Percentiles rank a stretch among this genome's conserved stretches.
Conservation (phyloP, 345 rosid genomes). For the Excoecaria cochinchinensis region DNA sequence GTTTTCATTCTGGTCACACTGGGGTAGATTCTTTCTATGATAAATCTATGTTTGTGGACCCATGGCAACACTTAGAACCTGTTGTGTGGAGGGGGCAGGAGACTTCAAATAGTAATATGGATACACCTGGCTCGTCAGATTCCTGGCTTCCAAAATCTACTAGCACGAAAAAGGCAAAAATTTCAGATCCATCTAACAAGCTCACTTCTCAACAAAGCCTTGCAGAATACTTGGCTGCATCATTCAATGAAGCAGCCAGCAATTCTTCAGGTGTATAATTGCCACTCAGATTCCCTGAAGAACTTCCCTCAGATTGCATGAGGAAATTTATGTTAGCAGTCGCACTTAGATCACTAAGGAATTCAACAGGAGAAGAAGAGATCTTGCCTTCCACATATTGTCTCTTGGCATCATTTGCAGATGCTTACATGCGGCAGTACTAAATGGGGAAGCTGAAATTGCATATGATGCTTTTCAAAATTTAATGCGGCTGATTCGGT, state of each 20-base stretch:
- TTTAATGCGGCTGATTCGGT: neutral
- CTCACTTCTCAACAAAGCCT: slow-evolving; percentile 56
- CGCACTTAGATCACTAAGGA: neutral
- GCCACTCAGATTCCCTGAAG: neutral
- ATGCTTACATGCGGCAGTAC: neutral
- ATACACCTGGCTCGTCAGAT: slow-evolving; percentile 32
- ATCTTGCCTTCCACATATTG: neutral
- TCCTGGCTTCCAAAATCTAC: slow-evolving; percentile 70
- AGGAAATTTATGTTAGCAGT: neutral
- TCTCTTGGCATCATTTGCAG: too few species aligned
- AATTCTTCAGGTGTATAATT: slow-evolving; percentile 15
- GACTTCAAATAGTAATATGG: slow-evolving; percentile 25
- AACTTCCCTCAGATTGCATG: neutral
- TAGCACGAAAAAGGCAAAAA: slow-evolving; percentile 42
- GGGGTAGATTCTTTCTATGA: slow-evolving; percentile 50
- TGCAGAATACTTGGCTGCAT: slow-evolving; percentile 82
- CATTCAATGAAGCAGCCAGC: slow-evolving; percentile 55
- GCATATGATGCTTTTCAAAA: neutral
- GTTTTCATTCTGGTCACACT: slow-evolving; percentile 29
- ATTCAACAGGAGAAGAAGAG: neutral
- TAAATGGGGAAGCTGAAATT: neutral
- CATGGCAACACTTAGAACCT: slow-evolving; percentile 69
- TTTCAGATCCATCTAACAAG: slow-evolving; percentile 43
- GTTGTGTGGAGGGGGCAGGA: slow-evolving; percentile 50
- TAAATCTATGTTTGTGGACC: slow-evolving; percentile 78